Evolutionary conservation across 306 rosid genomes (phyloP).

Genomic region (Corylus avellana): DNA sequence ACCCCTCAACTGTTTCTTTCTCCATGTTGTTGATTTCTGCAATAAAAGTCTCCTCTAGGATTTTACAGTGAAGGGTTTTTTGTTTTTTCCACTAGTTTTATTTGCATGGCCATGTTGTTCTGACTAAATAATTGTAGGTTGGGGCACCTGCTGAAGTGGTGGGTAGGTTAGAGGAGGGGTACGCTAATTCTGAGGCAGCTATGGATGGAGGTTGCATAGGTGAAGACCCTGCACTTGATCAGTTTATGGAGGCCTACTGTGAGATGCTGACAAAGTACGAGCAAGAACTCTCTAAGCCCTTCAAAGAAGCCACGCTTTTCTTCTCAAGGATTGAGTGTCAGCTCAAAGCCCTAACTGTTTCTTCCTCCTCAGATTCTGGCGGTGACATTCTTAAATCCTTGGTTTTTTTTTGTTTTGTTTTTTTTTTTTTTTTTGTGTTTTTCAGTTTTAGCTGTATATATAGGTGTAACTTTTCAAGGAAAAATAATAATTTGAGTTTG

Average conservation of each 20-base stretch:
- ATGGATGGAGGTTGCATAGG: conserved; percentile 9
- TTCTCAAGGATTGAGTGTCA: conserved; percentile 41
- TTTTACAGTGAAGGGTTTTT: background rate
- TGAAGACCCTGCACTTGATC: conserved; percentile 48
- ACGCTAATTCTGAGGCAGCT: conserved; percentile 11
- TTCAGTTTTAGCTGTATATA: too few species aligned
- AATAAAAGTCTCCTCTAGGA: background rate
- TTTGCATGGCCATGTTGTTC: background rate
- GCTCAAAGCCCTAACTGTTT: conserved; percentile 34
- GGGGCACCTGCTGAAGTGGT: conserved; percentile 50
- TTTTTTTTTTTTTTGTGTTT: too few species aligned
- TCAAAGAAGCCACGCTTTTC: conserved; percentile 55
- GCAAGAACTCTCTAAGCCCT: conserved; percentile 49
- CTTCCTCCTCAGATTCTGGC: conserved; percentile 36
- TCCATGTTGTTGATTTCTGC: background rate
- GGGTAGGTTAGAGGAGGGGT: conserved; percentile 42
- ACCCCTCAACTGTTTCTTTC: background rate
- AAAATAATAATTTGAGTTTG: conserved; percentile 1
- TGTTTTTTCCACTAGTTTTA: background rate
- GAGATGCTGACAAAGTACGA: conserved; percentile 54
- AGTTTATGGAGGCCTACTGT: conserved; percentile 63
- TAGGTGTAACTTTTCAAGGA: background rate
- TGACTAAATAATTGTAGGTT: conserved; percentile 26
- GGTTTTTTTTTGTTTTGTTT: too few species aligned
- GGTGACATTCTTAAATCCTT: background rate